Percentiles rank a stretch among this genome's conserved stretches.
Conservation (phyloP, 2,329 filamentous ascomycete species). For the Capronia epimyces region DNA sequence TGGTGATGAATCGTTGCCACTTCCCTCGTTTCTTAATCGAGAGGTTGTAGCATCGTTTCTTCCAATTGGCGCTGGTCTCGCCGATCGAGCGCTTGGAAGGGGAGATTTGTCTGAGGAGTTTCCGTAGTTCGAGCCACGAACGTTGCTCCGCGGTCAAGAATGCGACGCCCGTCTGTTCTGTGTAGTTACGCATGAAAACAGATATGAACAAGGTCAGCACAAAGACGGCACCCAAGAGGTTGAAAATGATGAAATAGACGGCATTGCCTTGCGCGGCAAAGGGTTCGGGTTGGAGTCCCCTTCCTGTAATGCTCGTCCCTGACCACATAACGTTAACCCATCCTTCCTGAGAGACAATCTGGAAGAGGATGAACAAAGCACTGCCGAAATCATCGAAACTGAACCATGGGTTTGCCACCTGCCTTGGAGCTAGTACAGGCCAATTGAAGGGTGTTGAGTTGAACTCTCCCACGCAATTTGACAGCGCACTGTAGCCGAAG, state of each 20-base stretch:
- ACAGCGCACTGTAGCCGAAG: slow-evolving; percentile 40
- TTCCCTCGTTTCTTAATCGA: slow-evolving; percentile 89
- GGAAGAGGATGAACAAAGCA: slow-evolving; percentile 91
- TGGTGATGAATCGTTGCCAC: slow-evolving; percentile 81
- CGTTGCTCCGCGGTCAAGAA: slow-evolving; percentile 93
- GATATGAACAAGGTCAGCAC: slow-evolving; percentile 96
- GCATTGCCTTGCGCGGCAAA: slow-evolving; percentile 75
- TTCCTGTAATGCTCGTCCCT: slow-evolving; percentile 73
- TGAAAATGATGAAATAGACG: slow-evolving; percentile 93
- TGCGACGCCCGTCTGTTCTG: slow-evolving; percentile 93
- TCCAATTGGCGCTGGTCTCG: slow-evolving; percentile 70
- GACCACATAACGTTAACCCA: slow-evolving; percentile 92
- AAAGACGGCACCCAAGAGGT: slow-evolving; percentile 91
- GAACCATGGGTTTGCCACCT: slow-evolving; percentile 75
- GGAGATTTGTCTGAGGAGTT: slow-evolving; percentile 84
- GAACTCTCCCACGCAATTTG: slow-evolving; percentile 80
- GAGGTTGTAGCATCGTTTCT: slow-evolving; percentile 89
- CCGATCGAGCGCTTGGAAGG: slow-evolving; percentile 87
- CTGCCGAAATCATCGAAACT: slow-evolving; percentile 94
- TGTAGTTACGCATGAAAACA: slow-evolving; percentile 99
- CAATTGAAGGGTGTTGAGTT: slow-evolving; percentile 72
- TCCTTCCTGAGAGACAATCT: slow-evolving; percentile 97
- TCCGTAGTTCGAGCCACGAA: slow-evolving; percentile 92
- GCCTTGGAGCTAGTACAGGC: slow-evolving; percentile 75
- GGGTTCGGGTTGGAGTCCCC: slow-evolving; percentile 64